Conservation (phyloP, 2,329 filamentous ascomycete species). For the Botryotinia globosa region DNA sequence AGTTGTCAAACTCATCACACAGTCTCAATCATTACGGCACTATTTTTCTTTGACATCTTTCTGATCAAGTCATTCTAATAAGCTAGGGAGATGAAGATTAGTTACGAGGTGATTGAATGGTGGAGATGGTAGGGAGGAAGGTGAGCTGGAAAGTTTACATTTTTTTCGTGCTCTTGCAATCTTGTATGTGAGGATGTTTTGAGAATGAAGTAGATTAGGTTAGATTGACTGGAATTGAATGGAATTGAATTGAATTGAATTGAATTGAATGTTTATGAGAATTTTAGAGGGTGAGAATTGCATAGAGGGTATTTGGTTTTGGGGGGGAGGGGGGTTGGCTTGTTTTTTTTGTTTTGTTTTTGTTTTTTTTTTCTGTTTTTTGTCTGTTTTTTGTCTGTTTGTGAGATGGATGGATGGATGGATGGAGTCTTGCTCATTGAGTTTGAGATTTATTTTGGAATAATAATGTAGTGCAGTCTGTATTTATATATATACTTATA, state of each 20-base stretch:
- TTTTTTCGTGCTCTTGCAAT: neutral
- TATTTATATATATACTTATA: too few species aligned
- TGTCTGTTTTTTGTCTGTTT: neutral
- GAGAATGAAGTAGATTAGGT: neutral
- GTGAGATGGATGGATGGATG: neutral
- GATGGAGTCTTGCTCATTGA: neutral
- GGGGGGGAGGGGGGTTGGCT: too few species aligned
- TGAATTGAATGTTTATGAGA: neutral
- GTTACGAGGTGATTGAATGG: neutral
- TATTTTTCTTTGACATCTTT: neutral
- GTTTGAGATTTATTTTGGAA: neutral
- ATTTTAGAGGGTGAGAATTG: neutral
- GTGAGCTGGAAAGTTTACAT: neutral
- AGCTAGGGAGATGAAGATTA: neutral
- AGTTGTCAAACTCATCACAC: neutral
- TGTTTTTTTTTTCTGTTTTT: too few species aligned
- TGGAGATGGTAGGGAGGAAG: neutral
- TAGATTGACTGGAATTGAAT: neutral
- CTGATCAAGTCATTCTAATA: neutral
- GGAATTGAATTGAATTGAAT: neutral
- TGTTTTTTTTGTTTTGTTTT: too few species aligned
- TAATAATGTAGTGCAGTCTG: neutral
- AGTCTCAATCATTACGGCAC: neutral
- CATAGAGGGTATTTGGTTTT: neutral
- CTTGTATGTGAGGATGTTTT: neutral